These are phyloP conservation scores for Curvularia spicifera DNA, from an alignment of 2,329 filamentous ascomycete genomes.

Conservation along the genomic window DNA sequence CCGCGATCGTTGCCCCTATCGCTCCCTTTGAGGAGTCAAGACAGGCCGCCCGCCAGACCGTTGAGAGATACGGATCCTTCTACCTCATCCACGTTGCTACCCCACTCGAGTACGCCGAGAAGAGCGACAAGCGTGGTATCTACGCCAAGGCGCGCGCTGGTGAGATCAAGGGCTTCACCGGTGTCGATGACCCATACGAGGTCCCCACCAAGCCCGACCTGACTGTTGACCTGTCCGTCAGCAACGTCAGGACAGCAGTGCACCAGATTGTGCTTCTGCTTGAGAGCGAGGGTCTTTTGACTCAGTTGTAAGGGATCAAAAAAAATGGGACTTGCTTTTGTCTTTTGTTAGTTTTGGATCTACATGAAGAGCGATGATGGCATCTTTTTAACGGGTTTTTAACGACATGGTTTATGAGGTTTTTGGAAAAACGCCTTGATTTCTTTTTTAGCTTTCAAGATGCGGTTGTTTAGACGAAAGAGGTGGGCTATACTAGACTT, in stretches of 20 bases:
- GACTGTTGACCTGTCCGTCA: conserved; percentile 83
- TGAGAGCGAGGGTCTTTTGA: conserved; percentile 86
- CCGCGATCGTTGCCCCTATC: conserved; percentile 95
- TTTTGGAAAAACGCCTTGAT: too few relatives aligned
- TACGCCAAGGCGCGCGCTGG: conserved; percentile 84
- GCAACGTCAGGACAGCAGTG: conserved; percentile 87
- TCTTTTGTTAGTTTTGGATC: not conserved
- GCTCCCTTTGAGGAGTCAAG: conserved; percentile 86
- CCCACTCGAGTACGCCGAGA: conserved; percentile 88
- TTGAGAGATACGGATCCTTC: conserved; percentile 89
- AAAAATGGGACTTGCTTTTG: not conserved
- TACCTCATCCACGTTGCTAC: conserved; percentile 96
- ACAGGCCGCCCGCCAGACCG: conserved; percentile 77
- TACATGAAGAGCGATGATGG: not conserved
- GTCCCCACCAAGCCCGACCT: conserved; percentile 79
- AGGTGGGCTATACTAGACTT: conserved; percentile 2
- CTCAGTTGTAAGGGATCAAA: conserved; percentile 52
- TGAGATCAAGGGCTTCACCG: conserved; percentile 97
- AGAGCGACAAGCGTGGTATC: conserved; percentile 91
- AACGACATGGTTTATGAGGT: not conserved
- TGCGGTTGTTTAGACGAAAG: conserved; percentile 6
- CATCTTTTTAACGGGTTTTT: not conserved
- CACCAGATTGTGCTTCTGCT: conserved; percentile 95
- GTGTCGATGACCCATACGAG: conserved; percentile 98
- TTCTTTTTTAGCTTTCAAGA: not conserved